Percentiles rank a stretch among this genome's conserved stretches.
Conservation (phyloP, 2,329 filamentous ascomycete genomes). For the Penicillium sp. region DNA sequence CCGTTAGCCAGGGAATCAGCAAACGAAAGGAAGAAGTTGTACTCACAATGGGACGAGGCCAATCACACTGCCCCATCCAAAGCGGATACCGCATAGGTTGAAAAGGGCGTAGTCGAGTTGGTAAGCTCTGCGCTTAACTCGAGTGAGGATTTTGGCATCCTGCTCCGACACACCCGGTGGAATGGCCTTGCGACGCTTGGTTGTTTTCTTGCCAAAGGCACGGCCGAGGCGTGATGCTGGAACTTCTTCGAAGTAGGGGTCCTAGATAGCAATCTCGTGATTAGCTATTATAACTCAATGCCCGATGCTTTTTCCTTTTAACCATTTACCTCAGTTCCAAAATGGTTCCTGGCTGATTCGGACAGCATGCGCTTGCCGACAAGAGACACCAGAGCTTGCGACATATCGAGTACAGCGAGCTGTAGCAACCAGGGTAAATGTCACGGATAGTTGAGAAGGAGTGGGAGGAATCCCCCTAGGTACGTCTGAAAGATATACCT, state of each 20-base stretch:
- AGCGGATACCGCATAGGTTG: constrained; percentile 72
- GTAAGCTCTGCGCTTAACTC: constrained; percentile 81
- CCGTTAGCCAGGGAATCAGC: constrained; percentile 2
- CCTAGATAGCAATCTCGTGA: constrained; percentile 49
- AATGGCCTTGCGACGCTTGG: constrained; percentile 79
- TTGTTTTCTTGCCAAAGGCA: constrained; percentile 64
- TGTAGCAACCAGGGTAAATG: background rate
- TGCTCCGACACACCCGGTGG: constrained; percentile 77
- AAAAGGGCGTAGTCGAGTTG: constrained; percentile 79
- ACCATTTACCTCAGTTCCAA: constrained; percentile 38
- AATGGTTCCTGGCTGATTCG: constrained; percentile 39
- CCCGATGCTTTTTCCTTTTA: background rate
- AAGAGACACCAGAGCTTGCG: constrained; percentile 25
- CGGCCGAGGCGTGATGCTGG: constrained; percentile 66
- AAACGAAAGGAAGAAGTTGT: background rate
- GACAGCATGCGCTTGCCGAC: constrained; percentile 35
- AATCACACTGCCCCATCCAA: constrained; percentile 86
- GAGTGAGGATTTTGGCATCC: constrained; percentile 76
- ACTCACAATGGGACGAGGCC: constrained; percentile 76
- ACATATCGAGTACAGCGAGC: constrained; percentile 20
- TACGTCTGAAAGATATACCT: constrained; percentile 3
- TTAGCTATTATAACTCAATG: constrained; percentile 2
- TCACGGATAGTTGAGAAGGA: background rate
- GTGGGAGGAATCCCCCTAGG: background rate
- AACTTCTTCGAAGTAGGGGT: constrained; percentile 84